These are phyloP conservation scores for Colletotrichum musae DNA, from an alignment of 2,329 filamentous ascomycete genomes.

Conservation along the genomic window DNA sequence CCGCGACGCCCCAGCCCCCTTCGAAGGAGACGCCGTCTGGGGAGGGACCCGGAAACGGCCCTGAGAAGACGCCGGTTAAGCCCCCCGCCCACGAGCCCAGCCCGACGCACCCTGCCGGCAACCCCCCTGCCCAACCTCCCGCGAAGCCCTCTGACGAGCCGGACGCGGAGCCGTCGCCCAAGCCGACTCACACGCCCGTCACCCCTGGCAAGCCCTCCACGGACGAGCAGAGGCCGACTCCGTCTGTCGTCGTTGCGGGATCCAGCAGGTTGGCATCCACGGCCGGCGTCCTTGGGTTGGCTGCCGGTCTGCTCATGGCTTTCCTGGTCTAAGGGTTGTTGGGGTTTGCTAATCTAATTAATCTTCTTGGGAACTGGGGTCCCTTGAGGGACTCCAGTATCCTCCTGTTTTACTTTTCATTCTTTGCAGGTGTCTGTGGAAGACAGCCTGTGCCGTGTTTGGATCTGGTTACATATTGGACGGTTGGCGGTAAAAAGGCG, in stretches of 20 bases:
- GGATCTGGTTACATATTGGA: background rate
- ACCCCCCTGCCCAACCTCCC: background rate
- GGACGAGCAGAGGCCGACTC: background rate
- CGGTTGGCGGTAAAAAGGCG: background rate
- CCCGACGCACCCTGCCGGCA: background rate
- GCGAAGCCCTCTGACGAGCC: conserved; percentile 10
- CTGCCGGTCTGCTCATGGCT: background rate
- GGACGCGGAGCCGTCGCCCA: background rate
- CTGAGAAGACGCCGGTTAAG: conserved; percentile 1
- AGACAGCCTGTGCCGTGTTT: background rate
- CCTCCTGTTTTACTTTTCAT: background rate
- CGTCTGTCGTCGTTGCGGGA: conserved; percentile 7
- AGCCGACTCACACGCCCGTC: background rate
- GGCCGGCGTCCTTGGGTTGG: background rate
- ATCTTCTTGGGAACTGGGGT: background rate
- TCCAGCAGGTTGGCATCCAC: background rate
- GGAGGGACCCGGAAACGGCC: background rate
- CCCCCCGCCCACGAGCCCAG: background rate
- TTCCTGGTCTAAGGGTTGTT: background rate
- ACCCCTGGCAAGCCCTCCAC: background rate
- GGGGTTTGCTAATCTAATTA: background rate
- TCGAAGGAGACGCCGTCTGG: background rate
- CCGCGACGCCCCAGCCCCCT: background rate
- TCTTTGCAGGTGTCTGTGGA: background rate
- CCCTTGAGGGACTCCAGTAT: background rate